Evolutionary conservation across 2,329 filamentous ascomycete genomes (phyloP).

Genomic region (Pyrenophora seminiperda): DNA sequence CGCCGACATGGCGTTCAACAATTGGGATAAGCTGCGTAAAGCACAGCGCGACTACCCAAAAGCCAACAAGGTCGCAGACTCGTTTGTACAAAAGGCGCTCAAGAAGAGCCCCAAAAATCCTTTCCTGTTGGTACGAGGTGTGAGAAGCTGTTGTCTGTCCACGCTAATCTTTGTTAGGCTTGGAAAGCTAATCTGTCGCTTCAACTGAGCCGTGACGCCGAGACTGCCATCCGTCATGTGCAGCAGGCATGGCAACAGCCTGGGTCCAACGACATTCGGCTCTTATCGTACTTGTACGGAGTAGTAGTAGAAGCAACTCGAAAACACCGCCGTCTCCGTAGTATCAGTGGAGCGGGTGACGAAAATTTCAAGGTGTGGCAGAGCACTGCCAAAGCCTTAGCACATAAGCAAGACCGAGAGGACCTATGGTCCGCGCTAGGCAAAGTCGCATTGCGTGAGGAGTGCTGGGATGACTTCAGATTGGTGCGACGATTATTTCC

Average conservation of each 20-base stretch:
- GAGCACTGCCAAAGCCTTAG: slow-evolving; percentile 33
- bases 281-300: slow-evolving; percentile 39
- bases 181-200: slow-evolving; percentile 41
- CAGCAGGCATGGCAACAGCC: slow-evolving; percentile 28
- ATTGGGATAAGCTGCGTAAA: slow-evolving; percentile 42
- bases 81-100: slow-evolving; percentile 40
- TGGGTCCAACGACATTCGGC: slow-evolving; percentile 29
- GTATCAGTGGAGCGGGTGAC: slow-evolving; percentile 25
- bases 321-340: slow-evolving; percentile 2
- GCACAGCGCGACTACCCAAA: slow-evolving; percentile 41
- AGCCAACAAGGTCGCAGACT: slow-evolving; percentile 40
- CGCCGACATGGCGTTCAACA: slow-evolving; percentile 40
- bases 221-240: slow-evolving; percentile 18
- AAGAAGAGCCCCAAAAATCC: slow-evolving; percentile 46
- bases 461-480: slow-evolving; percentile 45
- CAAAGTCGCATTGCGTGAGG: slow-evolving; percentile 32
- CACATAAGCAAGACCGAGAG: slow-evolving; percentile 28
- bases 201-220: slow-evolving; percentile 19
- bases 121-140: slow-evolving; percentile 37
- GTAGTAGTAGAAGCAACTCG: slow-evolving; percentile 27
- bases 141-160: background rate
- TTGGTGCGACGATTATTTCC: slow-evolving; percentile 25
- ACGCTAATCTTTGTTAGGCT: slow-evolving; percentile 24
- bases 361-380: slow-evolving; percentile 36
- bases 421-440: slow-evolving; percentile 38